Evolutionary conservation across 2,329 filamentous ascomycete genomes (phyloP).

Genomic region (Cytospora mali): DNA sequence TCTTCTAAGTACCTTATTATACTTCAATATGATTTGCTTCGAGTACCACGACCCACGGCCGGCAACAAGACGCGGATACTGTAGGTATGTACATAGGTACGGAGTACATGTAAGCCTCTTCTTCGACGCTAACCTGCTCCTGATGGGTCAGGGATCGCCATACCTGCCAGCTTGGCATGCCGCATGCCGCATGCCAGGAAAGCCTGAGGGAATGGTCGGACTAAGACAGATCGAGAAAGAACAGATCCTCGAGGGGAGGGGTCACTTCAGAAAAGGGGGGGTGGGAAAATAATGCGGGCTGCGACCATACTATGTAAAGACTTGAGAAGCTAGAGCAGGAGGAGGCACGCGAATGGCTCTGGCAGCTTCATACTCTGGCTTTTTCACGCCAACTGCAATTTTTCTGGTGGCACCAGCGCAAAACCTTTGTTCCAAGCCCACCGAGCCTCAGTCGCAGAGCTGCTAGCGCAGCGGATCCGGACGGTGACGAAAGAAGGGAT

Average conservation of each 20-base stretch:
- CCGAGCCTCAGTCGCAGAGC: constrained; percentile 14
- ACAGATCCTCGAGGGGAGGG: constrained; percentile 17
- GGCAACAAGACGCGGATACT: too few relatives aligned
- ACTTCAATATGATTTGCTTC: constrained; percentile 14
- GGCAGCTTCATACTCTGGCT: constrained; percentile 13
- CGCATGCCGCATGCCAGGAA: constrained; percentile 7
- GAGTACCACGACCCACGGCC: constrained; percentile 22
- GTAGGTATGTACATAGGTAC: constrained; percentile 8
- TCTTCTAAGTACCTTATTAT: constrained; percentile 22
- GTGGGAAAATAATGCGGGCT: constrained; percentile 11
- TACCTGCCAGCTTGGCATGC: constrained; percentile 6
- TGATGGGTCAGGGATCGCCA: constrained; percentile 14
- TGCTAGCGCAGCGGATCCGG: constrained; percentile 26
- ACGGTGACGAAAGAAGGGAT: constrained; percentile 16
- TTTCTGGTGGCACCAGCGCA: constrained; percentile 18
- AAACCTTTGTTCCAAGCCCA: constrained; percentile 14
- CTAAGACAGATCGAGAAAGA: constrained; percentile 23
- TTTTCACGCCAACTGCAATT: constrained; percentile 11
- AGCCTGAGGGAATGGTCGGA: constrained; percentile 8
- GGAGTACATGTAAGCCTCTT: constrained; percentile 14
- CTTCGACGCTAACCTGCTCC: constrained; percentile 11
- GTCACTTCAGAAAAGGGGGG: constrained; percentile 3
- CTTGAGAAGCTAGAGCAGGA: constrained; percentile 12
- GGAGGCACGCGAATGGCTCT: constrained; percentile 16
- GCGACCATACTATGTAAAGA: constrained; percentile 14